These are phyloP conservation scores for Sporisorium graminicola DNA, from an alignment of 1,284 basidiomycete genomes.

Conservation along the genomic window DNA sequence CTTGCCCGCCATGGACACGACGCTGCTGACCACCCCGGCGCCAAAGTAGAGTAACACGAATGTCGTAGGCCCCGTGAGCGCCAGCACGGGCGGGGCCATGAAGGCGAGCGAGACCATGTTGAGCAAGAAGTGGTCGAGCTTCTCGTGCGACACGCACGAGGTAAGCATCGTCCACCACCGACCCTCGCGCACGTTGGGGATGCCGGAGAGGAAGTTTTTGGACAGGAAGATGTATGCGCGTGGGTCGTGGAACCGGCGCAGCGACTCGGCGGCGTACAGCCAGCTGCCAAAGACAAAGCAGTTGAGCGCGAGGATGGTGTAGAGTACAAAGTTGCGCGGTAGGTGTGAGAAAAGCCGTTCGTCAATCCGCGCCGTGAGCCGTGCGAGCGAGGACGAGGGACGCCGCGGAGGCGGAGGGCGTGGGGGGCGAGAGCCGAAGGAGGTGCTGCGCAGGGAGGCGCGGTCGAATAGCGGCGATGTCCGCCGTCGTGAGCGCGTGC, in stretches of 20 bases:
- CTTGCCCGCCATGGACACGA: slow-evolving; percentile 77
- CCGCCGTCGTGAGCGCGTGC: not conserved
- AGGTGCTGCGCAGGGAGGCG: too few species aligned
- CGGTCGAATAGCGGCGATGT: slow-evolving; percentile 24
- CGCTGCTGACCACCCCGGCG: slow-evolving; percentile 64
- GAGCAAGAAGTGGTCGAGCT: slow-evolving; percentile 76
- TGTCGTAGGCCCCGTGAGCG: slow-evolving; percentile 77
- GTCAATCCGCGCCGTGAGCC: slow-evolving; percentile 11
- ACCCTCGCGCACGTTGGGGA: slow-evolving; percentile 78
- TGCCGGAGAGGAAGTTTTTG: slow-evolving; percentile 77
- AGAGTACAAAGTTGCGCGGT: slow-evolving; percentile 21
- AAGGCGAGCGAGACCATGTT: slow-evolving; percentile 85
- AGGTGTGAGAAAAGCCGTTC: slow-evolving; percentile 13
- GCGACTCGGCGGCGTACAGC: slow-evolving; percentile 41
- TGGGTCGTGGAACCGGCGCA: slow-evolving; percentile 73
- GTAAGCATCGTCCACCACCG: slow-evolving; percentile 87
- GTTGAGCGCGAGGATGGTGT: slow-evolving; percentile 53
- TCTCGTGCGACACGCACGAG: slow-evolving; percentile 67
- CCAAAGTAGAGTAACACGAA: slow-evolving; percentile 84
- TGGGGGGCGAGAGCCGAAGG: not conserved
- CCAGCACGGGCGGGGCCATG: slow-evolving; percentile 80
- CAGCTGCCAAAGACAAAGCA: slow-evolving; percentile 46
- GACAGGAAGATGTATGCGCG: slow-evolving; percentile 75
- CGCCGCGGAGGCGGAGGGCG: not conserved
- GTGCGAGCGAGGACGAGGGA: not conserved